Evolutionary conservation across 352 stramenopile species (phyloP), one percentile per base, ranked within the genome.

Genomic region (Aphanomyces stellatus): DNA sequence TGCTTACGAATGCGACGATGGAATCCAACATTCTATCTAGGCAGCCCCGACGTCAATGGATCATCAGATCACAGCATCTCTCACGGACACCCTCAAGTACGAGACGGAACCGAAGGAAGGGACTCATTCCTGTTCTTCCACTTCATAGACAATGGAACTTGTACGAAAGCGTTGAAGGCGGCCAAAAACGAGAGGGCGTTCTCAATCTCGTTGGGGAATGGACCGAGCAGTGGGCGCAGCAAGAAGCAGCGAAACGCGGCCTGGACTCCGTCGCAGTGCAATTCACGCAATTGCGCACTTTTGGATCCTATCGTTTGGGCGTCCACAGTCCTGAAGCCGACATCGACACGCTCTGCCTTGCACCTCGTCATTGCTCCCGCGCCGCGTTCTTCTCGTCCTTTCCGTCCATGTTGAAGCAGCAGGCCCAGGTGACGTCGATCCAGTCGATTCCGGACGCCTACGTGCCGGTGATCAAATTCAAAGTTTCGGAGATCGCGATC

Each of bases 381-480:
- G 40, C 68, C n/a, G 91, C 76, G 51, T 97, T 97, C 64, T 97
- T 97, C 74, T 73, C 87, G 66, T 91, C 88, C 66, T 78, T 92
- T 31, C 80, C 79, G 42, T 87, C 86, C 46, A 22, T 91, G 57
- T 72, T 96, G 70, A 77, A 96, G 78, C 76, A 80, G 31, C 74
- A 88, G 70, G 51, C 74, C 1, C 74, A 76, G 40, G 80, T 96
- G 28, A 81, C 85, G 57, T 75, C 82, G 30, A 65, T 97, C 2
- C 85, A 87, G 40, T 77, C 93, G 7, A 91, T 97, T 41, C 76
- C 78, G 17, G 88, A 95, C 46, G 96, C 96, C 68, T 99, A 92
- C 67, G 95, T 93, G 40, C 93, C 95, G 0, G 88, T 98, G 31
- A 92, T 98, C 69, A 98, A 98, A 72, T 95, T 98, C 80, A 87